These are phyloP conservation scores for Dactylonectria estremocensis DNA, from an alignment of 2,329 filamentous ascomycete genomes.

Conservation along the genomic window DNA sequence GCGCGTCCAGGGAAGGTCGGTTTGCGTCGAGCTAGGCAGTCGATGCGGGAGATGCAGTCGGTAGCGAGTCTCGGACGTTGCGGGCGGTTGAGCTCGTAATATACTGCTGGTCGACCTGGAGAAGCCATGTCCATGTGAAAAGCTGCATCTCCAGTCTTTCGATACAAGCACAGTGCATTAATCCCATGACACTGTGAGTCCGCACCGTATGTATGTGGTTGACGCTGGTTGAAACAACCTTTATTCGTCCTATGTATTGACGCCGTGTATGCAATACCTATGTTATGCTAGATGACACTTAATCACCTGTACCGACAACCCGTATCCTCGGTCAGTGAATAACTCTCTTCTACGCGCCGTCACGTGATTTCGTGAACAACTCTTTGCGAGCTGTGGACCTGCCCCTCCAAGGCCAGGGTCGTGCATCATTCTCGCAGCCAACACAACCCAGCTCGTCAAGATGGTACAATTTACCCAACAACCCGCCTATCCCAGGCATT, in stretches of 20 bases:
- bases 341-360: slow-evolving; percentile 41
- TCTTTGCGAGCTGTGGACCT: slow-evolving; percentile 3
- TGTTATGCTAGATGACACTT: background rate
- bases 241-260: background rate
- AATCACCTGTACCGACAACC: background rate
- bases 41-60: background rate
- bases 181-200: slow-evolving; percentile 23
- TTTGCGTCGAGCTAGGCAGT: slow-evolving; percentile 15
- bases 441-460: slow-evolving; percentile 13
- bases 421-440: slow-evolving; percentile 5
- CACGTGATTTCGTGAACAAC: slow-evolving; percentile 50
- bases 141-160: slow-evolving; percentile 21
- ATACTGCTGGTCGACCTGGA: slow-evolving; percentile 35
- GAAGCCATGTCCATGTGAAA: slow-evolving; percentile 31
- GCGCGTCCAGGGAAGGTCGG: slow-evolving; percentile 37
- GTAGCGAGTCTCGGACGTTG: slow-evolving; percentile 31
- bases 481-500: background rate
- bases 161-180: slow-evolving; percentile 35
- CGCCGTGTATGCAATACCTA: background rate
- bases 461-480: slow-evolving; percentile 28
- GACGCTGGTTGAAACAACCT: background rate
- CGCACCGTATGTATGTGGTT: slow-evolving; percentile 31
- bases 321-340: background rate
- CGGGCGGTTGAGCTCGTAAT: slow-evolving; percentile 39
- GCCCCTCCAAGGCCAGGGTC: slow-evolving; percentile 20